These are phyloP conservation scores for Trametes punicea DNA, from an alignment of 768 basidiomycete species.

Conservation along the genomic window DNA sequence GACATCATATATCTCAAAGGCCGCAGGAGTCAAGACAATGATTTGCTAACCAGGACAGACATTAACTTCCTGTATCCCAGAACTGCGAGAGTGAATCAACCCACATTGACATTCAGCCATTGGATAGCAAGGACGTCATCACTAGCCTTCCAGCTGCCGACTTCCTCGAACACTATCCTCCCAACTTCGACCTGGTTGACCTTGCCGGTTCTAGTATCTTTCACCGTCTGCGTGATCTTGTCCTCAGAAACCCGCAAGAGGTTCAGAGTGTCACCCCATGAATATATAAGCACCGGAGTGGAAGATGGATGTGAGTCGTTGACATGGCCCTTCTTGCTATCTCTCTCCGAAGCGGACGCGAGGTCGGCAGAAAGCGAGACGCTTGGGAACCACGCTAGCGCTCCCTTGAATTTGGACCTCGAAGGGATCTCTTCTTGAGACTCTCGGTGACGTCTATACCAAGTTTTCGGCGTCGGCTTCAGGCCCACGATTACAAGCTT, in stretches of 20 bases:
- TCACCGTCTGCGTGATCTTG: conserved; percentile 45
- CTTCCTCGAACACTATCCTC: conserved; percentile 58
- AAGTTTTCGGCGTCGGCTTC: conserved; percentile 89
- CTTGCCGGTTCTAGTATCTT: conserved; percentile 59
- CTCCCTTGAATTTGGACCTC: conserved; percentile 52
- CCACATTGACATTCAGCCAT: conserved; percentile 86
- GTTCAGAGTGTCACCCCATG: conserved; percentile 73
- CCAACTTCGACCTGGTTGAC: conserved; percentile 57
- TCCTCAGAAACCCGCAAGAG: conserved; percentile 67
- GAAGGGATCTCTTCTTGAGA: conserved; percentile 42
- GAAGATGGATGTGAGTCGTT: conserved; percentile 6
- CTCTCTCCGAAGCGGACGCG: conserved; percentile 16
- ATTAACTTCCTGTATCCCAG: not conserved
- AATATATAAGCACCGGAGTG: conserved; percentile 72
- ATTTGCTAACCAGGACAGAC: conserved; percentile 52
- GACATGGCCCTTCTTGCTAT: conserved; percentile 28
- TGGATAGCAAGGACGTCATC: conserved; percentile 70
- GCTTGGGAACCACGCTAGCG: conserved; percentile 83
- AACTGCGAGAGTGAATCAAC: conserved; percentile 38
- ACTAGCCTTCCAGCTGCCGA: conserved; percentile 56
- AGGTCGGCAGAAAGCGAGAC: conserved; percentile 28
- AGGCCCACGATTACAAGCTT: conserved; percentile 93
- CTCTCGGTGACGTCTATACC: conserved; percentile 73
- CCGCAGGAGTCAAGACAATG: conserved; percentile 51
- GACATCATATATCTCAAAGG: conserved; percentile 70